Conservation (phyloP, 495 filamentous ascomycete genomes). For the Lentithecium fluviatile region DNA sequence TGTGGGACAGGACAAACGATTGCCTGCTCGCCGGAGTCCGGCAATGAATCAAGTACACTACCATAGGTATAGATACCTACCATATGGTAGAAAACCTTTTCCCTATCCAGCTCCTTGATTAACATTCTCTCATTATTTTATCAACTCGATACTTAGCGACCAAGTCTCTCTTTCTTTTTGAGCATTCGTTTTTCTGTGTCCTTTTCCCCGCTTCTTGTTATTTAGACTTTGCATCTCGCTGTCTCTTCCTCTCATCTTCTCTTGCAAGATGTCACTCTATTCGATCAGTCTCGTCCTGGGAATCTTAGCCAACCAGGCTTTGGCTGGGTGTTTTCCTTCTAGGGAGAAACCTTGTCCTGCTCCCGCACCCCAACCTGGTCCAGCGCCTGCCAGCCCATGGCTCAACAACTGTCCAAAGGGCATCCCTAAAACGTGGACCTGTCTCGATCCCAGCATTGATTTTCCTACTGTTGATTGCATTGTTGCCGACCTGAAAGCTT, state of each 20-base stretch:
- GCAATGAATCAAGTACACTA: background rate
- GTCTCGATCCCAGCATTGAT: background rate
- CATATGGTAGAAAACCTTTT: background rate
- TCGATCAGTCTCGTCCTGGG: background rate
- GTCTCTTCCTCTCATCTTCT: too few species aligned
- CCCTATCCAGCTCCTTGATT: background rate
- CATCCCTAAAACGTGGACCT: background rate
- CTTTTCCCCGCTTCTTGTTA: background rate
- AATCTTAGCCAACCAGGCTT: background rate
- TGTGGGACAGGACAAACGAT: background rate
- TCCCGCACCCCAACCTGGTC: background rate
- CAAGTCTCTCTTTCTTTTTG: background rate
- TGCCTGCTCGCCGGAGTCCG: background rate
- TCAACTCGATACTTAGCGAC: background rate
- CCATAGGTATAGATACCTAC: background rate
- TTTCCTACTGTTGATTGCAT: background rate
- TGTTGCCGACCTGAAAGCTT: background rate
- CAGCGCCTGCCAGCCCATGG: background rate
- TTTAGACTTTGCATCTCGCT: too few species aligned
- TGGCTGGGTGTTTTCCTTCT: background rate
- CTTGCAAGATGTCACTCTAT: background rate
- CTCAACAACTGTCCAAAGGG: background rate
- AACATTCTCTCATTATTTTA: background rate
- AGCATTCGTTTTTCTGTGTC: background rate
- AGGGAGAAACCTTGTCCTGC: background rate